Evolutionary conservation across 2,329 filamentous ascomycete species (phyloP).

Genomic region (Tothia fuscella): DNA sequence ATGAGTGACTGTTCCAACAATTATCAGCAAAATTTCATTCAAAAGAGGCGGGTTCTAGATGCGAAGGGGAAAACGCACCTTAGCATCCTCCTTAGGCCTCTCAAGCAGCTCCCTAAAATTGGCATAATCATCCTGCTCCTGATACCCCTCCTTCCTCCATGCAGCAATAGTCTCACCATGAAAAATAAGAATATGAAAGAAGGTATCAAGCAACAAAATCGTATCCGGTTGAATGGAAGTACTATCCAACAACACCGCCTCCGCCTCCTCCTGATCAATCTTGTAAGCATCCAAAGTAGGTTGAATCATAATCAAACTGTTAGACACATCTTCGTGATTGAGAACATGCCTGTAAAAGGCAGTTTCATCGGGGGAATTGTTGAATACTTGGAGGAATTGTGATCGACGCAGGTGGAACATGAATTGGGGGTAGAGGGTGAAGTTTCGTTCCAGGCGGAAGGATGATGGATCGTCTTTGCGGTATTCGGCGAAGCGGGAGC

Average conservation of each 20-base stretch:
- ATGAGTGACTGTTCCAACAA: too few relatives aligned
- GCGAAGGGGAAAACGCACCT: too few relatives aligned
- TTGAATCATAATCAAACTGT: constrained; percentile 97
- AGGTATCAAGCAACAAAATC: constrained; percentile 88
- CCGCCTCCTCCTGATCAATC: constrained; percentile 84
- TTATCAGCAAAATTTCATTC: too few relatives aligned
- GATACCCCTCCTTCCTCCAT: constrained; percentile 96
- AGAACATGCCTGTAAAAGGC: constrained; percentile 97
- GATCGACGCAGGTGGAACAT: constrained; percentile 98
- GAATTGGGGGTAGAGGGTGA: constrained; percentile 96
- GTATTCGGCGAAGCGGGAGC: constrained; percentile 94
- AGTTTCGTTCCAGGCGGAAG: constrained; percentile 92
- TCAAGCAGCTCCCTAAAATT: constrained; percentile 84
- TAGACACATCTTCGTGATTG: constrained; percentile 93
- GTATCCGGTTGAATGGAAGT: constrained; percentile 92
- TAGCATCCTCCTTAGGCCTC: constrained; percentile 90
- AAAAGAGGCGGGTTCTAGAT: too few relatives aligned
- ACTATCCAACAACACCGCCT: constrained; percentile 90
- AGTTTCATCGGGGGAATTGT: constrained; percentile 97
- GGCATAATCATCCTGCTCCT: constrained; percentile 95
- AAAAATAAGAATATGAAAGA: constrained; percentile 99
- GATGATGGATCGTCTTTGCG: constrained; percentile 96
- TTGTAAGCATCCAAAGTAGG: constrained; percentile 95
- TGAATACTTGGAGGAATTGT: constrained; percentile 98
- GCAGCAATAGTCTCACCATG: constrained; percentile 96